Base-by-base conservation (phyloP, 495 filamentous ascomycete genomes). In the Endocarpon pusillum region DNA sequence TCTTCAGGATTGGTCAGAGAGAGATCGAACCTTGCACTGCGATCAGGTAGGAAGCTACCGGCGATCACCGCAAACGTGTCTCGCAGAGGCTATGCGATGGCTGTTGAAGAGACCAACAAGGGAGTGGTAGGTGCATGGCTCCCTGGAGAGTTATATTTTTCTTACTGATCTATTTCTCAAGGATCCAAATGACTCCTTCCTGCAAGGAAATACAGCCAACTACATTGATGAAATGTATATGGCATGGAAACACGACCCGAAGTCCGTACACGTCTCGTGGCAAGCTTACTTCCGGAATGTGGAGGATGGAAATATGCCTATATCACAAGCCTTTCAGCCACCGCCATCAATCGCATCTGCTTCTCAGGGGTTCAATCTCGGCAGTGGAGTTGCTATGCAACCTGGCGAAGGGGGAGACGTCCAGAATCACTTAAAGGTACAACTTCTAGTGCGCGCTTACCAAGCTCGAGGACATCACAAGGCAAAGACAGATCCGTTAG, bases 201-300 rank as follows among this genome's bases (percentile, higher is more conserved):
- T 96, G 33, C 75, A 79, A 39, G 89, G 89, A 26, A 94, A 78
- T 63, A 80, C 86, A 37, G 89, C 89, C 54, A 94, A 94, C 62
- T 97, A 97, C 59, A 78, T 97, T 55, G 89, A 97, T 57, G 89
- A 93, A 69, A 97, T 97, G 89, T 97, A 97, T 58, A 57, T 97
- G 58, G 71, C 81, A 45, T 97, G 89, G 89, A 93, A 87, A 62
- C 67, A 78, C 40, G 83, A 97, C 47, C 84, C 91, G 14, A 69
- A 73, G 43, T 91, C 81, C 57, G 89, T 97, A 28, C 89, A 97
- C 59, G 67, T 94, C 47, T 97, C 89, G 53, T 97, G 89, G 89
- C 89, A 94, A 63, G 78, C 87, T 43, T 97, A 97, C 73, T 97
- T 97, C 70, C 77, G 73, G 53, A 97, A 97, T 60, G 94, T 97